These are phyloP conservation scores for Kalanchoe fedtschenkoi DNA, from an alignment of 164 flowering plant genomes.

Conservation along the genomic window DNA sequence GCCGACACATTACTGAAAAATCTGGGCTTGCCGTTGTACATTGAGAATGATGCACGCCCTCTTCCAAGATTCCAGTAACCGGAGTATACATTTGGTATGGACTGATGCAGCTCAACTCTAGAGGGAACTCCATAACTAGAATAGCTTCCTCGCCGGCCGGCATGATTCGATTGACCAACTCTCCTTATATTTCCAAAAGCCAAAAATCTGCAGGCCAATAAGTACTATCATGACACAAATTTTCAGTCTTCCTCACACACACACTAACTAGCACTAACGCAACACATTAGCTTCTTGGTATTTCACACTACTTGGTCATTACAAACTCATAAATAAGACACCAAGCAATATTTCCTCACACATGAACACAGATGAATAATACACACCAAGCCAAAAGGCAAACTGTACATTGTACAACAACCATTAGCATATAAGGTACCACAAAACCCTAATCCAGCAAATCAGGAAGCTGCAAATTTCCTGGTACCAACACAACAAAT, in stretches of 20 bases:
- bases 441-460: neutral
- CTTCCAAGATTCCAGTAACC: conserved; percentile 14
- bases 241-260: neutral
- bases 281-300: too few relatives aligned
- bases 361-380: too few relatives aligned
- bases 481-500: neutral
- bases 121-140: neutral
- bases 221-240: neutral
- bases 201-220: neutral
- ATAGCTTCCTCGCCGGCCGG: neutral
- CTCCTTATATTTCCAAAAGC: neutral
- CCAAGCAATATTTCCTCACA: too few relatives aligned
- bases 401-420: neutral
- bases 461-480: neutral
- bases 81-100: conserved; percentile 7
- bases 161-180: neutral
- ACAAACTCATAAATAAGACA: neutral
- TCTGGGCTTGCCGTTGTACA: conserved; percentile 8
- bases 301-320: neutral
- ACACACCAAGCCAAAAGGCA: too few relatives aligned
- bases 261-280: too few relatives aligned
- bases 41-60: conserved; percentile 15
- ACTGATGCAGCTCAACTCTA: neutral
- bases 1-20: conserved; percentile 20
- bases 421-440: neutral